A percentile compares a stretch with the other conserved stretches of the same genome.
Conservation (phyloP, 495 filamentous ascomycete species). For the Haplographium delicatum region DNA sequence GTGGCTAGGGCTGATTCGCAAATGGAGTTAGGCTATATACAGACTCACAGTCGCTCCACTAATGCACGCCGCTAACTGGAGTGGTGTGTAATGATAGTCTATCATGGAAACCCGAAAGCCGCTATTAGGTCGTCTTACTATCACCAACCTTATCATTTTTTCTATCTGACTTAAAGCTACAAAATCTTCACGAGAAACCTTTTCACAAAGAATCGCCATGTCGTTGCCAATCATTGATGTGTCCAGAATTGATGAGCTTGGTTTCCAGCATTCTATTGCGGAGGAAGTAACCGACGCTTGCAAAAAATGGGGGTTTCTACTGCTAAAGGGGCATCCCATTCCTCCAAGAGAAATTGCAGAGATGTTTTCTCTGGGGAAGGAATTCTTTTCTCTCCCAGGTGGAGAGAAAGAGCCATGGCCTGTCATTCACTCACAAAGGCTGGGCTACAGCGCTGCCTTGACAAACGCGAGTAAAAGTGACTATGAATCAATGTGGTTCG, state of each 20-base stretch:
- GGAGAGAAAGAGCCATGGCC: not conserved
- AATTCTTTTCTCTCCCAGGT: not conserved
- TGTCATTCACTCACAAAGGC: not conserved
- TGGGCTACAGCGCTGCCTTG: not conserved
- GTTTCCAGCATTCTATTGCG: not conserved
- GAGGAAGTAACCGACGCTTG: not conserved
- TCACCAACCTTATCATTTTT: no score
- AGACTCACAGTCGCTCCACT: no score
- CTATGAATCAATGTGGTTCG: not conserved
- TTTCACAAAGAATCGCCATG: no score
- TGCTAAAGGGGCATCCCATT: not conserved
- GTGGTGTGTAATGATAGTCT: no score
- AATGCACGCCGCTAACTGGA: no score
- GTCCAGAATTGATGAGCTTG: no score
- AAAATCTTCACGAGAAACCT: no score
- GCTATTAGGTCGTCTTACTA: no score
- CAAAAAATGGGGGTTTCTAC: not conserved
- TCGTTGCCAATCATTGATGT: not conserved
- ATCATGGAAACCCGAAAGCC: no score
- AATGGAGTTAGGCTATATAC: no score
- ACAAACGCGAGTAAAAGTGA: not conserved
- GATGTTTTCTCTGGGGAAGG: not conserved
- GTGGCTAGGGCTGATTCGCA: no score
- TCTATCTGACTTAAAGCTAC: no score
- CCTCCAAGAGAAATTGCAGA: not conserved